Base-by-base conservation (phyloP, 2,329 filamentous ascomycete genomes). In the Aspergillus novoparasiticus region DNA sequence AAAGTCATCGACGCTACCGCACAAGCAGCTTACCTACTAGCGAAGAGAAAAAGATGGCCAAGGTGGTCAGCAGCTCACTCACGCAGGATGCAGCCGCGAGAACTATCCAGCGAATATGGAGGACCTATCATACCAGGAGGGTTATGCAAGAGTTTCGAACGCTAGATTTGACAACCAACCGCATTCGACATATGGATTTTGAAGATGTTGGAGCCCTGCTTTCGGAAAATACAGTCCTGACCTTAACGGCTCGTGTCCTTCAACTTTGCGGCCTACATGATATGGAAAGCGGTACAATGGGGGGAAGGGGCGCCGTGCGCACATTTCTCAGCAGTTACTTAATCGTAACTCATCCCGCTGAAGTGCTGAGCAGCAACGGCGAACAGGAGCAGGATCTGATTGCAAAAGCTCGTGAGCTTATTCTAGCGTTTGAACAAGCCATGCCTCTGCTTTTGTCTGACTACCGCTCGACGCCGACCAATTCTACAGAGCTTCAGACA, bases 321-420 rank as follows among this genome's bases (percentile, higher is more conserved):
- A 88, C 85, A 2, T 89, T 90, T 68, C 79, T 90, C 48, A 88
- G 86, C 72, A 84, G 86, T 36, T 90, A 86, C 72, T 78, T 90
- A 56, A 86, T 90, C 58, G 77, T 87, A 21, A 85, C 85, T 3
- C 87, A 89, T 73, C 87, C 87, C 4, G 78, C 82, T 4, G 82
- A 87, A 61, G 86, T 89, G 9, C 75, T 90, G 58, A 87, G 84
- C 68, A 84, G 84, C 59, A 84, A 87, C 64, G 86, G 87, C 39
- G 84, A 87, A 60, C 86, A 88, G 68, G 87, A 90, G 72, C 79
- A 84, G 68, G 86, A 89, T 69, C 73, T 90, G 56, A 86, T 88
- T 55, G 75, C 78, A 21, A 89, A 89, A 72, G 86, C 87, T 2
- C 83, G 83, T 28, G 86, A 88, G 62, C 76, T 89, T 14, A 78